Conservation (phyloP, 805 yeast species). For the Kurtzmaniella cleridarum region DNA sequence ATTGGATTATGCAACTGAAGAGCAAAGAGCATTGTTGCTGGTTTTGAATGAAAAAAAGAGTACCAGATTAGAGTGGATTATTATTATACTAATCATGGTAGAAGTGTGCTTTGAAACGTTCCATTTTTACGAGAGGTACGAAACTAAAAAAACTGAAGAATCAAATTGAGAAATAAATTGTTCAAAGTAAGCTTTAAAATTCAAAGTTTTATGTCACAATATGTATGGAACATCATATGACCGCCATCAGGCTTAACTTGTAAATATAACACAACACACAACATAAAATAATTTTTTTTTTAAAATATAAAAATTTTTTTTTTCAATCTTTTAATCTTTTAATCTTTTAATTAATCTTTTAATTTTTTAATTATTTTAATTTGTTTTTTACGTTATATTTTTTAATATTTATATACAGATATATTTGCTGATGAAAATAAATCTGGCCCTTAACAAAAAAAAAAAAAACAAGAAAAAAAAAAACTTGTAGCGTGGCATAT, state of each 20-base stretch:
- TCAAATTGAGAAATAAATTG: background rate
- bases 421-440: too few relatives aligned
- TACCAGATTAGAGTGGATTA: conserved; percentile 80
- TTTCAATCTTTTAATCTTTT: too few relatives aligned
- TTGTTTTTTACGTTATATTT: too few relatives aligned
- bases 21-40: conserved; percentile 69
- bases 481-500: background rate
- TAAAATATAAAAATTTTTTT: too few relatives aligned
- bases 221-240: too few relatives aligned
- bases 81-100: conserved; percentile 73
- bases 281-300: too few relatives aligned
- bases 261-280: too few relatives aligned
- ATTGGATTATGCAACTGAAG: conserved; percentile 87
- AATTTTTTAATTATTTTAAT: too few relatives aligned
- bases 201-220: too few relatives aligned
- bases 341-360: too few relatives aligned
- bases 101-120: conserved; percentile 80
- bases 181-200: background rate
- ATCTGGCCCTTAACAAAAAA: background rate
- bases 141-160: conserved; percentile 1
- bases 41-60: conserved; percentile 74
- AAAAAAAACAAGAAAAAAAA: background rate
- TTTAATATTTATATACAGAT: too few relatives aligned
- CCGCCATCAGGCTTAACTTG: too few relatives aligned
- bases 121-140: conserved; percentile 60